Evolutionary conservation across 768 basidiomycete species (phyloP).

Genomic region (Mrakia hoshinonis): DNA sequence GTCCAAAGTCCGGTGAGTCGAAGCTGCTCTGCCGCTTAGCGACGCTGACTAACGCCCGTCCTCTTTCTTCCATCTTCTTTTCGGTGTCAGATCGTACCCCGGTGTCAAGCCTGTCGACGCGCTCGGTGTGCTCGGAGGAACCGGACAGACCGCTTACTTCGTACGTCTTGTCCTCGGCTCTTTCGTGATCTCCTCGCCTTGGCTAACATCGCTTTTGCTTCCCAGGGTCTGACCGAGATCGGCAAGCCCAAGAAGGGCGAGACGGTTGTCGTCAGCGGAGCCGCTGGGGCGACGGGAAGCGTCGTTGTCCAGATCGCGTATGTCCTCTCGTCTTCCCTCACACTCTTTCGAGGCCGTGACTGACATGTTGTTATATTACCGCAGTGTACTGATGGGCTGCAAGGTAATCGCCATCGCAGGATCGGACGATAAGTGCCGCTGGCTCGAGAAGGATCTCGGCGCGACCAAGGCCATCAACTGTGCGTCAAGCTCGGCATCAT

Average conservation of each 20-base stretch:
- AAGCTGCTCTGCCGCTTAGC: too few relatives aligned
- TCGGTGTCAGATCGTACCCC: neutral
- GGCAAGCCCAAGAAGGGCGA: slow-evolving; percentile 75
- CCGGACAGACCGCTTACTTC: slow-evolving; percentile 13
- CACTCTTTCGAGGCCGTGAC: neutral
- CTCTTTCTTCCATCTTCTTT: neutral
- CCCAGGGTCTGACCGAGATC: slow-evolving; percentile 65
- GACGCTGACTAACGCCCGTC: too few relatives aligned
- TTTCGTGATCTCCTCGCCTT: neutral
- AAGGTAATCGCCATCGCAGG: slow-evolving; percentile 85
- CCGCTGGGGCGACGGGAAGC: slow-evolving; percentile 83
- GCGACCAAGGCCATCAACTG: slow-evolving; percentile 74
- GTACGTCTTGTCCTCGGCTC: neutral
- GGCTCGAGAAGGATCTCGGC: slow-evolving; percentile 66
- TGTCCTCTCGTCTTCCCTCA: neutral
- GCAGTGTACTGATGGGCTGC: slow-evolving; percentile 32
- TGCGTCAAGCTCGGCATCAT: neutral
- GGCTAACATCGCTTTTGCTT: neutral
- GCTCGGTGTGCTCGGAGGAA: neutral
- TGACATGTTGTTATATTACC: neutral
- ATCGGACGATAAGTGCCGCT: slow-evolving; percentile 67
- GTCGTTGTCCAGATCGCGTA: slow-evolving; percentile 38
- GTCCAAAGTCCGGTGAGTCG: slow-evolving; percentile 51
- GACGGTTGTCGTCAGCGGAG: slow-evolving; percentile 75
- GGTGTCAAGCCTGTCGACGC: slow-evolving; percentile 4